Conservation (phyloP, 768 basidiomycete genomes). For the Asterophora lycoperdoides region DNA sequence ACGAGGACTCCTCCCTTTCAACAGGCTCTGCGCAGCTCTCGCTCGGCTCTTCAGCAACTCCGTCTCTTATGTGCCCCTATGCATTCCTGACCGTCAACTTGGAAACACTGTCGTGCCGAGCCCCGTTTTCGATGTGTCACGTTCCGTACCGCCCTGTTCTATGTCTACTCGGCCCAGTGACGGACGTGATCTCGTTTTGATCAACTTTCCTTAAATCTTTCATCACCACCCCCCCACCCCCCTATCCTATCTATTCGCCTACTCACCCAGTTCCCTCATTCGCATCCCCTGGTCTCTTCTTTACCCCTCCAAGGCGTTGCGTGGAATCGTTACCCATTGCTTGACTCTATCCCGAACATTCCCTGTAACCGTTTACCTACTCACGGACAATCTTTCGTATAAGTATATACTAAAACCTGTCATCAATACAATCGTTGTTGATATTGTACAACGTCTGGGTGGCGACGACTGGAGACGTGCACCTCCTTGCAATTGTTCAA, state of each 20-base stretch:
- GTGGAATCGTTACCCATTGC: neutral
- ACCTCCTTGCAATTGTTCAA: too few species aligned
- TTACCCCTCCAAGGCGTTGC: neutral
- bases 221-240: constrained; percentile 7
- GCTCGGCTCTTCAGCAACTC: constrained; percentile 34
- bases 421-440: too few species aligned
- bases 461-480: too few species aligned
- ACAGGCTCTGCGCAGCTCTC: constrained; percentile 31
- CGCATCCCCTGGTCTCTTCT: neutral
- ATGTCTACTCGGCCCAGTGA: constrained; percentile 51
- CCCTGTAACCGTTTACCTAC: neutral
- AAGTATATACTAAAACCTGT: too few species aligned
- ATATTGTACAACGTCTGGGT: too few species aligned
- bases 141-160: constrained; percentile 60
- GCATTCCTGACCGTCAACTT: constrained; percentile 14
- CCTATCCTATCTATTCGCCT: neutral
- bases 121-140: constrained; percentile 52
- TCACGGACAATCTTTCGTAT: neutral
- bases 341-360: constrained; percentile 13
- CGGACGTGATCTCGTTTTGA: constrained; percentile 61
- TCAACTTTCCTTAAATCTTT: constrained; percentile 19
- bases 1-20: neutral
- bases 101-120: constrained; percentile 36
- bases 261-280: neutral
- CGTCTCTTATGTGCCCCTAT: constrained; percentile 21